These are phyloP conservation scores for Exserohilum rostratum DNA, from an alignment of 2,329 filamentous ascomycete genomes.

Conservation along the genomic window DNA sequence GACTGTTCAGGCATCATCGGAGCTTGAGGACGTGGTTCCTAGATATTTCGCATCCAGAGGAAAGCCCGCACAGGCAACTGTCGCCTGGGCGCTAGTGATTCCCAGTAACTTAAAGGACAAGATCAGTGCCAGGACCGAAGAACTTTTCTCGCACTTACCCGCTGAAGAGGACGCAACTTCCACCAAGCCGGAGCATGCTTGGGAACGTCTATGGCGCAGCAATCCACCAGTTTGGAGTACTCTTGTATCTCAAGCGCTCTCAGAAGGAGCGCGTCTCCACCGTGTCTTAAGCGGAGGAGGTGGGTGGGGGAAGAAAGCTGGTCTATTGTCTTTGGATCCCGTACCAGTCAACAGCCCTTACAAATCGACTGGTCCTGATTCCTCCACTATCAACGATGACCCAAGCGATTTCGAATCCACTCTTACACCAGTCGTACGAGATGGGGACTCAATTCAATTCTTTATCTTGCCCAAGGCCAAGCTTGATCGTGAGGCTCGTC, in stretches of 20 bases:
- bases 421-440: conserved; percentile 63
- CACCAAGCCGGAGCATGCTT: conserved; percentile 9
- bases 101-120: conserved; percentile 43
- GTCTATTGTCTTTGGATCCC: conserved; percentile 78
- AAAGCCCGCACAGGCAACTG: conserved; percentile 57
- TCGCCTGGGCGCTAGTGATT: conserved; percentile 75
- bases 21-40: conserved; percentile 71
- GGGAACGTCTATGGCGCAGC: conserved; percentile 28
- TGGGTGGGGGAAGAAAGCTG: conserved; percentile 82
- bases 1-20: conserved; percentile 68
- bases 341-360: conserved; percentile 16
- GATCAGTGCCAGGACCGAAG: conserved; percentile 8
- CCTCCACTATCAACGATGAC: conserved; percentile 17
- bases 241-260: conserved; percentile 27
- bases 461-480: conserved; percentile 31
- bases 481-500: neutral
- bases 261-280: conserved; percentile 50
- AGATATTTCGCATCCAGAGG: conserved; percentile 58
- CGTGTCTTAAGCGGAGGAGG: conserved; percentile 76
- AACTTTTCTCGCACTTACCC: conserved; percentile 9
- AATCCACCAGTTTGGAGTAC: conserved; percentile 29
- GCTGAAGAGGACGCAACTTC: neutral
- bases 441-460: conserved; percentile 65
- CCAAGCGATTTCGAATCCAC: conserved; percentile 44
- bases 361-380: neutral